A percentile compares a stretch with the other conserved stretches of the same genome.
Evolutionary conservation across 805 yeast genomes (phyloP).

Genomic region (Dipodascus geniculatus): DNA sequence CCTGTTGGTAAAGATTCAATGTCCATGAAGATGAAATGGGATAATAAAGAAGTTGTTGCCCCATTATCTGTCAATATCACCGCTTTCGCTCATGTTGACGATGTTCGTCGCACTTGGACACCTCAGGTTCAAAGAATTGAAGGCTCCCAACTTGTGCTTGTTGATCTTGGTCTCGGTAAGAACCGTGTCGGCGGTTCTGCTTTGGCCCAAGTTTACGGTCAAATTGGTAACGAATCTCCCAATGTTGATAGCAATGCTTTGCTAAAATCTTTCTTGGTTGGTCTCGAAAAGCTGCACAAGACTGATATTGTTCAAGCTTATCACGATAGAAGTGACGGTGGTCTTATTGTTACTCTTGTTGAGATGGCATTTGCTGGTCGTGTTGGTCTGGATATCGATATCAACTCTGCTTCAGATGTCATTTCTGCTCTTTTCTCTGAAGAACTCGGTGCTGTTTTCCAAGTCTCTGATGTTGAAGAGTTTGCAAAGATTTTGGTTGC

Average conservation of each 20-base stretch:
- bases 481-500: conserved; percentile 45
- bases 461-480: conserved; percentile 45
- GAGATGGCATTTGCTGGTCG: conserved; percentile 98
- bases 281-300: conserved; percentile 64
- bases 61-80: conserved; percentile 87
- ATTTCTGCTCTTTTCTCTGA: conserved; percentile 69
- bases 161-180: conserved; percentile 56
- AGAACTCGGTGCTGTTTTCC: conserved; percentile 95
- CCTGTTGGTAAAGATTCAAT: conserved; percentile 99
- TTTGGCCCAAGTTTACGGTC: conserved; percentile 82
- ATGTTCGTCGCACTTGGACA: conserved; percentile 91
- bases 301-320: conserved; percentile 60
- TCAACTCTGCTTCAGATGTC: conserved; percentile 29
- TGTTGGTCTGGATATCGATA: conserved; percentile 55
- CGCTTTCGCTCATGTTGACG: conserved; percentile 77
- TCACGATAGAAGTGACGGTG: conserved; percentile 97
- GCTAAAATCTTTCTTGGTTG: conserved; percentile 58
- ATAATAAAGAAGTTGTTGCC: conserved; percentile 74
- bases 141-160: conserved; percentile 45
- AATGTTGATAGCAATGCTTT: conserved; percentile 58
- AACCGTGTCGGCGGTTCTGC: conserved; percentile 86
- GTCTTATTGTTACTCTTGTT: conserved; percentile 66
- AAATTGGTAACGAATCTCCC: conserved; percentile 76
- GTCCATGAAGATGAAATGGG: conserved; percentile 99
- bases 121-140: conserved; percentile 56